Base-by-base conservation (phyloP, 2,329 filamentous ascomycete genomes). In the Penicillium hordei region DNA sequence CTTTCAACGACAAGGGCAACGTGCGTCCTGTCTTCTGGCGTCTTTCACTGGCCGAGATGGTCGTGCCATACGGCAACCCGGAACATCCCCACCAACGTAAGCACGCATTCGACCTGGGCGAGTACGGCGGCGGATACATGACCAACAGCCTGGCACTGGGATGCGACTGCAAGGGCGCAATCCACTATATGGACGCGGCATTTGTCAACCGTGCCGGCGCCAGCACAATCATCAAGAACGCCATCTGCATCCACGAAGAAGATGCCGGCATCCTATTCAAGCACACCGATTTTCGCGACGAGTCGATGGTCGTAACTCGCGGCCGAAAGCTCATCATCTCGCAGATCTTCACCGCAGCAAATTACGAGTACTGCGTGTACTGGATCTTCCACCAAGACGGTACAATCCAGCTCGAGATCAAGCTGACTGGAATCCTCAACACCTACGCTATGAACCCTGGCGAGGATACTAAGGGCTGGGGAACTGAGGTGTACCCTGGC, bases 301-400 rank as follows among this genome's bases (percentile, higher is more conserved):
- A 94, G 43, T 93, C 90, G 0, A 85, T 87, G 54, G 91, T 94
- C 10, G 90, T 96, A 5, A 96, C 92, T 0, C 87, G 93, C 27
- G 91, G 88, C 1, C 86, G 91, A 53, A 95, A 94, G 72, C 84
- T 97, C 57, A 83, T 96, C 70, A 83, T 97, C 64, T 92, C 91
- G 63, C 92, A 96, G 66, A 89, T 96, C 70, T 96, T 97, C 78
- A 97, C 93, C 0, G 93, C 93, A 0, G 93, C 93, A 27, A 97
- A 97, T 79, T 97, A 97, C 77, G 93, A 97, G 74, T 97, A 97
- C 76, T 89, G 87, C 69, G 82, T 86, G 7, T 88, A 93, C 79
- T 96, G 91, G 91, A 88, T 92, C 65, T 92, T 96, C 78, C 90
- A 93, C 73, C 91, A 94, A 75, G 93, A 96, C 67, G 93, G 92